Percentiles rank a stretch among this genome's conserved stretches.
These are phyloP conservation scores for Microcos paniculata DNA, from an alignment of 345 rosid species.

Conservation along the genomic window DNA sequence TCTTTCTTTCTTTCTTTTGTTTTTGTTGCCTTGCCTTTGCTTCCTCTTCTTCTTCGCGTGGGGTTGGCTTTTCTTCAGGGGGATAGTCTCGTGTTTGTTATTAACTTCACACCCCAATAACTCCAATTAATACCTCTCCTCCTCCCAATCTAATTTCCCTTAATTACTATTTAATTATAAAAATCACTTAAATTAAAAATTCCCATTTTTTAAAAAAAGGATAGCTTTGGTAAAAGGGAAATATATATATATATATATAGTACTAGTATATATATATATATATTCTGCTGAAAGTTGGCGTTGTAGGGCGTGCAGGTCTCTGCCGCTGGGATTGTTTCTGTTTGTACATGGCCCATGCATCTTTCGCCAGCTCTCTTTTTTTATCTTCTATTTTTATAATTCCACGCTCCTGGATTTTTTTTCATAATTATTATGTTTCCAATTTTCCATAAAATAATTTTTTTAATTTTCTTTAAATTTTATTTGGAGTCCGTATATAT, in stretches of 20 bases:
- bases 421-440: neutral
- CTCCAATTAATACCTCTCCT: constrained; percentile 7
- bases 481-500: too few species aligned
- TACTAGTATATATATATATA: too few species aligned
- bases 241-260: neutral
- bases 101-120: constrained; percentile 11
- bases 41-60: constrained; percentile 29
- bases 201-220: neutral
- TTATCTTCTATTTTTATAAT: neutral
- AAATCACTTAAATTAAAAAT: neutral
- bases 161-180: neutral
- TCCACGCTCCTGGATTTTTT: neutral
- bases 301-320: constrained; percentile 19
- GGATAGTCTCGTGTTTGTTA: constrained; percentile 35
- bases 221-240: neutral
- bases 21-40: constrained; percentile 16
- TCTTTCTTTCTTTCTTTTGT: constrained; percentile 12
- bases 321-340: constrained; percentile 29
- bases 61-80: constrained; percentile 33
- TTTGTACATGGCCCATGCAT: constrained; percentile 25
- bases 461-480: too few species aligned
- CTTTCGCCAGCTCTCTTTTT: constrained; percentile 23
- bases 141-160: neutral
- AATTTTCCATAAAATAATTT: neutral
- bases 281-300: constrained; percentile 10